These are phyloP conservation scores for Penicillium arizonense DNA, from an alignment of 495 filamentous ascomycete species.

Conservation along the genomic window DNA sequence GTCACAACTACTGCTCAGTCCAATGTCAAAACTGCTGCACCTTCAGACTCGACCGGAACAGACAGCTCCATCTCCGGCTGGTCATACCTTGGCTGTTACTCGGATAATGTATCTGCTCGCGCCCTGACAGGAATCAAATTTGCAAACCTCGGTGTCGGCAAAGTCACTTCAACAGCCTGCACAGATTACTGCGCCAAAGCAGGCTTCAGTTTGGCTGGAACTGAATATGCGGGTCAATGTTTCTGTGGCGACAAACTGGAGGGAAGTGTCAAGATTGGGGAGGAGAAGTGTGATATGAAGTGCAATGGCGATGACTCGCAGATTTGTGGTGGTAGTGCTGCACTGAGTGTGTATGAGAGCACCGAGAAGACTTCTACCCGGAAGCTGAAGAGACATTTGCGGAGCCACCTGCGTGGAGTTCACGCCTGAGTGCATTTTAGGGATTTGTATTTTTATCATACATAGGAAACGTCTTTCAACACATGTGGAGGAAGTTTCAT, in stretches of 20 bases:
- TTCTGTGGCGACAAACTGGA: conserved; percentile 4
- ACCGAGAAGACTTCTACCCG: neutral
- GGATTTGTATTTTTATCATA: too few species aligned
- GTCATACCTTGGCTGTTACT: conserved; percentile 53
- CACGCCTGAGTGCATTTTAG: too few species aligned
- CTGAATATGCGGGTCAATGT: conserved; percentile 6
- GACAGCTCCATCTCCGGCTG: conserved; percentile 28
- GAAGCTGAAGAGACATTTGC: too few species aligned
- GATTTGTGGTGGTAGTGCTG: conserved; percentile 2
- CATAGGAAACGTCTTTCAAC: too few species aligned
- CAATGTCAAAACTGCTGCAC: neutral
- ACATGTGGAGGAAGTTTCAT: too few species aligned
- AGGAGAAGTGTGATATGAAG: conserved; percentile 3
- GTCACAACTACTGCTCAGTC: neutral
- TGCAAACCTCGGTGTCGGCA: conserved; percentile 2
- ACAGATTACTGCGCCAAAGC: conserved; percentile 1
- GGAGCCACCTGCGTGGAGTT: too few species aligned
- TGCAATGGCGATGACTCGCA: conserved; percentile 6
- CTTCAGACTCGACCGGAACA: neutral
- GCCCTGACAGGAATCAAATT: conserved; percentile 3
- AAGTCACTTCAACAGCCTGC: conserved; percentile 5
- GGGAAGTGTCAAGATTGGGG: neutral
- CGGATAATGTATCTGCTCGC: conserved; percentile 16
- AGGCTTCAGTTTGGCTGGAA: conserved; percentile 3
- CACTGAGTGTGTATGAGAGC: conserved; percentile 4